A percentile compares a stretch with the other conserved stretches of the same genome.
Evolutionary conservation across 495 filamentous ascomycete genomes (phyloP).

Genomic region (Massariosphaeria phaeospora): DNA sequence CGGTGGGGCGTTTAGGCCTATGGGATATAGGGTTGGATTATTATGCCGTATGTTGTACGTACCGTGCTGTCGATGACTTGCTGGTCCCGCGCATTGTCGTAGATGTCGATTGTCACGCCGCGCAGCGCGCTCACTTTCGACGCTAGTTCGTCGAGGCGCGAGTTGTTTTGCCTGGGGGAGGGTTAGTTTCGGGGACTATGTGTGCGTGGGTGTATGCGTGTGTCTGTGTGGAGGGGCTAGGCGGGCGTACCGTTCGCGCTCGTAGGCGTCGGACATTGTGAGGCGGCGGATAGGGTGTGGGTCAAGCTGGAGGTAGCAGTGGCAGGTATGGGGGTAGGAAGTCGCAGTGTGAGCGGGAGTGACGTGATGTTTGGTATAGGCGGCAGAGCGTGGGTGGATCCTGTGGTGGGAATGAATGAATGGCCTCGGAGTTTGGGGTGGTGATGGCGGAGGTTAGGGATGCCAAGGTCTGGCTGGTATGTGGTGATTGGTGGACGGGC

Average conservation of each 20-base stretch:
- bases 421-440: too few species aligned
- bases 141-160: conserved; percentile 84
- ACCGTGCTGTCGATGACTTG: conserved; percentile 81
- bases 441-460: too few species aligned
- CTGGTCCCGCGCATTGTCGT: conserved; percentile 86
- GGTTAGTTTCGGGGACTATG: not conserved
- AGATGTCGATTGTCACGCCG: conserved; percentile 97
- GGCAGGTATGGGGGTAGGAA: too few species aligned
- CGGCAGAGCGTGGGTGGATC: too few species aligned
- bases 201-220: not conserved
- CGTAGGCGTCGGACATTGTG: conserved; percentile 87
- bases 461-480: too few species aligned
- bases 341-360: too few species aligned
- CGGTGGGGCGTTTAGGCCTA: not conserved
- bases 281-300: not conserved
- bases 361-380: too few species aligned
- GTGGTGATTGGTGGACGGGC: too few species aligned
- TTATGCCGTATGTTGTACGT: conserved; percentile 19
- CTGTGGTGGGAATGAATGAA: too few species aligned
- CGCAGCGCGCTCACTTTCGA: conserved; percentile 86
- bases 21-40: conserved; percentile 5
- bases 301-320: too few species aligned
- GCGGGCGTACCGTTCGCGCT: conserved; percentile 67
- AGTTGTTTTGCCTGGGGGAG: conserved; percentile 77
- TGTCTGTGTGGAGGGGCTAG: not conserved